Base-by-base conservation (phyloP, 2,329 filamentous ascomycete species). In the Ceratocystis destructans region DNA sequence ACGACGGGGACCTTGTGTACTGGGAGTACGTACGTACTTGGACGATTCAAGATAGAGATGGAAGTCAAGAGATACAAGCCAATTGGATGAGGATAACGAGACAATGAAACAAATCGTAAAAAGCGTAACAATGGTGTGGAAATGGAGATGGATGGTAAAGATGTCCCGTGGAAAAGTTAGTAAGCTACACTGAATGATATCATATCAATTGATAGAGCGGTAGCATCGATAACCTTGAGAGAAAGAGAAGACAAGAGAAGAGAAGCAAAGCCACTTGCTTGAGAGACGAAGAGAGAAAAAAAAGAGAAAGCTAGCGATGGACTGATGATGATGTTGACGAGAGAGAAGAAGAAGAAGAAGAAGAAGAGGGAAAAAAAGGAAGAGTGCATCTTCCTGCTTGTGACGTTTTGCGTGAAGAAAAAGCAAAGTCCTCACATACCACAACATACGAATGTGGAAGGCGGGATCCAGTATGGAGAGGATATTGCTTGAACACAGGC, bases 291-390 rank as follows among this genome's bases (percentile, higher is more conserved):
- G 37, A 41, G 55, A 61, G 7, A 44, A 8, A 44, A 44, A 5
- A 62, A 62, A 62, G 20, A 25, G n/a, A 46, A 62, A 46, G 37
- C 37, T 28, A 62, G 44, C 61, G 10, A 44, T 62, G 61, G 17
- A 45, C 37, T 20, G 37, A 46, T 45, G 61, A 62, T 28, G 44
- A 62, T 45, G 44, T 45, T 44, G 33, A 62, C 15, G 37, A 28
- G 31, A 12, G 6, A 46, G 31, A 20, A 62, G 37, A 46, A 33
- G 59, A 46, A 41, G n/a, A 28, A 62, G 45, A 33, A 28, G n/a
- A 28, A 46, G 45, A 33, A 25, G 59, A 46, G 28, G 28, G 31
- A 33, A 20, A 62, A 41, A 62, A 46, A 33, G 37, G 55, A 59
- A 37, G 28, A 59, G 17, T 17, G 28, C 17, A 8, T 59, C n/a